These are phyloP conservation scores for Pachysolen tannophilus DNA, from an alignment of 805 yeast genomes.

Conservation along the genomic window DNA sequence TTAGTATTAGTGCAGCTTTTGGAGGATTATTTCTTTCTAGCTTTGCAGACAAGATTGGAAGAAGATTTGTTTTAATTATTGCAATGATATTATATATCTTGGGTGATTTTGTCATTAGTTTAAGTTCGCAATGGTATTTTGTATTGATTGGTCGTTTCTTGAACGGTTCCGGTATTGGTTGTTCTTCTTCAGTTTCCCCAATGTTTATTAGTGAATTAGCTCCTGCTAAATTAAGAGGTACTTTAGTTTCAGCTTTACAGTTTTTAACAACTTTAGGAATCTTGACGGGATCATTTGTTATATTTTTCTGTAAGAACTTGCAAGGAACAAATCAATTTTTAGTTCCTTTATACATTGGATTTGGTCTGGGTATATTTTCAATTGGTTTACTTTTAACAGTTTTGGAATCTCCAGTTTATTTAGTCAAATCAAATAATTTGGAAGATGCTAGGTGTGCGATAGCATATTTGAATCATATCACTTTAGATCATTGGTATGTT, in stretches of 20 bases:
- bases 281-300: conserved; percentile 19
- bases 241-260: conserved; percentile 23
- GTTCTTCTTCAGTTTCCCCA: conserved; percentile 24
- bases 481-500: conserved; percentile 13
- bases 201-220: conserved; percentile 28
- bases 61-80: conserved; percentile 15
- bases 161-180: conserved; percentile 24
- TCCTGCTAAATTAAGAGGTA: conserved; percentile 22
- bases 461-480: conserved; percentile 4
- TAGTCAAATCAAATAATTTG: conserved; percentile 5
- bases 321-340: conserved; percentile 15
- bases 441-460: conserved; percentile 7
- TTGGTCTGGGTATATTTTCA: conserved; percentile 11
- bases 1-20: conserved; percentile 22
- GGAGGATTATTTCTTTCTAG: conserved; percentile 21
- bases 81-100: conserved; percentile 15
- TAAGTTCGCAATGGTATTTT: conserved; percentile 15
- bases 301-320: conserved; percentile 12
- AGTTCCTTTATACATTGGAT: conserved; percentile 16
- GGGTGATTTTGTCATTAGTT: conserved; percentile 14
- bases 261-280: conserved; percentile 27
- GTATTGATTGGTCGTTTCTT: conserved; percentile 20
- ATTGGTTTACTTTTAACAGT: conserved; percentile 17
- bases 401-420: conserved; percentile 28
- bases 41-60: conserved; percentile 19